Base-by-base conservation (phyloP, 257 asterid species). In the Penstemon eatonii region DNA sequence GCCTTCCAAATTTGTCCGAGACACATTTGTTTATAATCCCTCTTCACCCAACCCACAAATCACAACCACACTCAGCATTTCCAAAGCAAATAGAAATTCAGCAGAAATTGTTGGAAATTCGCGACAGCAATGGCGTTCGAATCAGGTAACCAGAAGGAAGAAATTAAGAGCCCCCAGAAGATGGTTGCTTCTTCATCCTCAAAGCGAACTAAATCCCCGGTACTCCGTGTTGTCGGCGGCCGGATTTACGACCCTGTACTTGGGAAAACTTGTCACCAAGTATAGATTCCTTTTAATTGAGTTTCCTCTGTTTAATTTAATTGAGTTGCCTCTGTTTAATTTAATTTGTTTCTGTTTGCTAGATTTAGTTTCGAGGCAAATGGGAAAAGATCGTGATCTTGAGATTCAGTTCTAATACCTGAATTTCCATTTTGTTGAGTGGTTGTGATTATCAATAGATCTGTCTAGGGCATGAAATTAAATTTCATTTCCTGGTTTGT, bases 241-340 rank as follows among this genome's bases (percentile, higher is more conserved):
- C 70, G 83, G 55, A 73, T 79, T 39, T 72, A 74, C 59, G 84
- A 85, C 75, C 39, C 89, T 25, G 51, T 65, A 7, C 72, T 47
- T 41, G 96, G 89, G 12, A 78, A 74, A 68, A 73, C 73, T 61
- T 90, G 95, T 59, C 96, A 85, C 66, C 95, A 90, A 93, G 96
- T 89, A 76, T 12, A 4, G 43, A 8, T 51, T 7, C 13, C 42
- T 6, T 40, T 46, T 11, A 4, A 13, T 2, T 52, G 63, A 3
- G 46, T 15, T 63, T 69, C 5, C 5, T 41, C 40, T 52, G 2
- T 12, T n/a, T 65, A 38, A 15, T 15, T 15, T 15, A 15, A 15
- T 15, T 6, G 63, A 3, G 46, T 15, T 63, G 66, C 5, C 5
- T 41, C 40, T 52, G 2, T 12, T n/a, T 65, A 38, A 15, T 15